Percentiles rank a stretch among this genome's conserved stretches.
Evolutionary conservation across 306 rosid species (phyloP).

Genomic region (Glycine tomentella): DNA sequence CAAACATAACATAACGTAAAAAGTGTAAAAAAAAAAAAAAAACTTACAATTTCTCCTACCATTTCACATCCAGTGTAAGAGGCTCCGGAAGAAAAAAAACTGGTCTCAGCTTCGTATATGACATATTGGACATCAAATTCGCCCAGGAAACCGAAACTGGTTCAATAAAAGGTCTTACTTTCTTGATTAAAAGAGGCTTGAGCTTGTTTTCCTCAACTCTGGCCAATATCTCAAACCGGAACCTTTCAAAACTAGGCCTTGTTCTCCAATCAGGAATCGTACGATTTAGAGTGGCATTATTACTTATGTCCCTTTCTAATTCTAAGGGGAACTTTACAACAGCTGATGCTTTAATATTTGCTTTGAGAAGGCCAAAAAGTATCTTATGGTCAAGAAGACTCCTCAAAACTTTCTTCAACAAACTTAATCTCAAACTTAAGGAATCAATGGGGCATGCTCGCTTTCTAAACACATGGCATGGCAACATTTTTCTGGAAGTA

Average conservation of each 20-base stretch:
- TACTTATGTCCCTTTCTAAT: constrained; percentile 63
- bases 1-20: constrained; percentile 23
- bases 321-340: constrained; percentile 67
- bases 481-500: constrained; percentile 86
- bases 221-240: constrained; percentile 72
- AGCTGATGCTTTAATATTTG: constrained; percentile 69
- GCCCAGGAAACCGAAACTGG: constrained; percentile 81
- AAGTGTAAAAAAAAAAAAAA: constrained; percentile 39
- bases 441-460: constrained; percentile 67
- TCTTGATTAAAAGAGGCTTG: constrained; percentile 62
- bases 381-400: constrained; percentile 61
- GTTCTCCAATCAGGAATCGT: constrained; percentile 78
- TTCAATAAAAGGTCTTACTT: constrained; percentile 64
- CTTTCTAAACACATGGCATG: constrained; percentile 46
- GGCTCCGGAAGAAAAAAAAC: constrained; percentile 81
- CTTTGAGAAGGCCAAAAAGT: constrained; percentile 64
- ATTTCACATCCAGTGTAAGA: constrained; percentile 86
- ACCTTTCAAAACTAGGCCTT: constrained; percentile 62
- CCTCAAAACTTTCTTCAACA: constrained; percentile 67
- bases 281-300: constrained; percentile 40
- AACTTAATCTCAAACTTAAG: constrained; percentile 56
- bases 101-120: constrained; percentile 75
- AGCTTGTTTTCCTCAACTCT: constrained; percentile 63
- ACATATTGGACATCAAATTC: constrained; percentile 75
- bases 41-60: constrained; percentile 67